Percentiles rank a stretch among this genome's conserved stretches.
Conservation (phyloP, 2,329 filamentous ascomycete genomes). For the Trichoderma breve region DNA sequence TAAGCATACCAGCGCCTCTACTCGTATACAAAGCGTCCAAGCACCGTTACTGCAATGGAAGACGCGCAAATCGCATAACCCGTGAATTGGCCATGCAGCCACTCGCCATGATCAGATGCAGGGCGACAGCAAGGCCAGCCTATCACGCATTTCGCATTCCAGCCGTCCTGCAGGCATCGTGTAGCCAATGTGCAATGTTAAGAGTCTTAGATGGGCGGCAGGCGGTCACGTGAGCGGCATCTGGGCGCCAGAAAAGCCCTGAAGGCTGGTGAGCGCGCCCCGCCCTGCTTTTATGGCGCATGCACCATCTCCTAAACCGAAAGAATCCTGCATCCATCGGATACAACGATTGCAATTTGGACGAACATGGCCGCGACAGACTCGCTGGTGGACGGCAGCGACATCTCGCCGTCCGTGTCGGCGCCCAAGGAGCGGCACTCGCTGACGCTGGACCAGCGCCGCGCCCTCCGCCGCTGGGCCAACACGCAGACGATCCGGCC, state of each 20-base stretch:
- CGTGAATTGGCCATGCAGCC: background rate
- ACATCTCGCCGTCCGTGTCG: conserved; percentile 16
- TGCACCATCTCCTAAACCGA: conserved; percentile 34
- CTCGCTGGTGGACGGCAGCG: conserved; percentile 32
- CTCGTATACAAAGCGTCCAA: background rate
- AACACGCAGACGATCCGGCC: conserved; percentile 55
- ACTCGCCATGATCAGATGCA: background rate
- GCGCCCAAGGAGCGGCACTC: conserved; percentile 53
- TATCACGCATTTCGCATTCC: conserved; percentile 2
- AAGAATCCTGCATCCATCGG: conserved; percentile 37
- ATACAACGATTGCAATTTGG: conserved; percentile 40
- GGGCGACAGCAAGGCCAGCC: background rate
- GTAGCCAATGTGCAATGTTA: background rate
- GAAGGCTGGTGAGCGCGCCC: conserved; percentile 23
- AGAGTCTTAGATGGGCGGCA: background rate
- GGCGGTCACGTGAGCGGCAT: conserved; percentile 8
- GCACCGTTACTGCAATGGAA: background rate
- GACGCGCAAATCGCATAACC: background rate
- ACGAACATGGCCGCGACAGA: conserved; percentile 40
- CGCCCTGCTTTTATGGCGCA: conserved; percentile 32
- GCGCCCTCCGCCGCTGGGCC: conserved; percentile 59
- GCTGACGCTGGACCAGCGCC: conserved; percentile 60
- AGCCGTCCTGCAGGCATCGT: background rate
- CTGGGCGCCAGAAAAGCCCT: conserved; percentile 1
- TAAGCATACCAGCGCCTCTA: background rate